These are phyloP conservation scores for Solanum arcanum DNA, from an alignment of 257 asterid species.

Conservation along the genomic window DNA sequence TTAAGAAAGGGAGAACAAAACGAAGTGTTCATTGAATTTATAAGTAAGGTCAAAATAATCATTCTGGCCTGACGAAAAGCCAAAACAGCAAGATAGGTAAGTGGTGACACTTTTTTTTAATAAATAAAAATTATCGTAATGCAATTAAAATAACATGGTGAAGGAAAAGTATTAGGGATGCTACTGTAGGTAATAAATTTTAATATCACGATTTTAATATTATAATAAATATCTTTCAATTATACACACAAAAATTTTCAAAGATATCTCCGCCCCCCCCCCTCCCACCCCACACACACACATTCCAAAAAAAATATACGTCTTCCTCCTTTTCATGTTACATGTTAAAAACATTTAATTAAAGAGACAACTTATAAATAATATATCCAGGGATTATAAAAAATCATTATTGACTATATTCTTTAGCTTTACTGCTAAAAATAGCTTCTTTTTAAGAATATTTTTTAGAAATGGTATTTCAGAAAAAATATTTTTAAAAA, in stretches of 20 bases:
- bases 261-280: not conserved
- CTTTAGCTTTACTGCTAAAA: too few relatives aligned
- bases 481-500: too few relatives aligned
- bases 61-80: not conserved
- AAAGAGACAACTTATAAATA: not conserved
- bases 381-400: not conserved
- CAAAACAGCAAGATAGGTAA: not conserved
- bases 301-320: too few relatives aligned
- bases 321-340: not conserved
- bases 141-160: not conserved
- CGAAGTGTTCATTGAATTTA: not conserved
- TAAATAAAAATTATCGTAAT: not conserved
- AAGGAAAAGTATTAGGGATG: not conserved
- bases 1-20: not conserved
- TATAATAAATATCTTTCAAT: not conserved
- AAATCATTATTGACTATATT: not conserved
- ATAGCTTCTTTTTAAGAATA: too few relatives aligned
- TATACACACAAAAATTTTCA: not conserved
- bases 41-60: not conserved
- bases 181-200: not conserved
- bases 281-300: too few relatives aligned
- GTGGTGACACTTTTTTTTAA: not conserved
- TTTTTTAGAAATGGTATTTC: too few relatives aligned
- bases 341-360: not conserved
- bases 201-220: too few relatives aligned